Evolutionary conservation across 768 basidiomycete genomes (phyloP).

Genomic region (Suillus decipiens): DNA sequence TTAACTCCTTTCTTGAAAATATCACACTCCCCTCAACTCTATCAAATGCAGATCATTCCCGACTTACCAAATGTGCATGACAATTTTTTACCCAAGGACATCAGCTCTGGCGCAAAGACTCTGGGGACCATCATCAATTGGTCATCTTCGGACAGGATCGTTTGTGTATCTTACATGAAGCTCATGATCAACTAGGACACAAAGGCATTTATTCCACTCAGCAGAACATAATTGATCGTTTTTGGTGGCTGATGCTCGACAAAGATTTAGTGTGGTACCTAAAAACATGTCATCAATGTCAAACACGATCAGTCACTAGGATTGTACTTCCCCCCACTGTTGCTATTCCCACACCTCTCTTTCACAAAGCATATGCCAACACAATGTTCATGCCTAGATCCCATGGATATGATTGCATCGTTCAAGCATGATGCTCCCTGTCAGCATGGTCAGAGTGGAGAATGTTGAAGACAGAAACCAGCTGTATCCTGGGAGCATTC

Average conservation of each 20-base stretch:
- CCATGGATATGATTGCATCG: neutral
- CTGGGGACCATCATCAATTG: too few species aligned
- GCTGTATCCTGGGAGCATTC: too few species aligned
- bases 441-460: too few species aligned
- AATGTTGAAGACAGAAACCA: too few species aligned
- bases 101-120: too few species aligned
- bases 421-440: neutral
- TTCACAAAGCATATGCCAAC: neutral
- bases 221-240: neutral
- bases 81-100: too few species aligned
- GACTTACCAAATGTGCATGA: too few species aligned
- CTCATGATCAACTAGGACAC: neutral
- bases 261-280: neutral
- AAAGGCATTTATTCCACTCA: neutral
- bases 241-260: neutral
- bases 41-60: too few species aligned
- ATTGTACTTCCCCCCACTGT: neutral
- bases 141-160: too few species aligned
- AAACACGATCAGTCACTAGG: neutral
- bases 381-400: neutral
- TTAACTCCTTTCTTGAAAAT: too few species aligned
- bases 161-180: too few species aligned
- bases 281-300: neutral
- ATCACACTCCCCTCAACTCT: too few species aligned
- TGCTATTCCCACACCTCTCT: neutral